Conservation (phyloP, 768 basidiomycete species). For the Russula abietina region DNA sequence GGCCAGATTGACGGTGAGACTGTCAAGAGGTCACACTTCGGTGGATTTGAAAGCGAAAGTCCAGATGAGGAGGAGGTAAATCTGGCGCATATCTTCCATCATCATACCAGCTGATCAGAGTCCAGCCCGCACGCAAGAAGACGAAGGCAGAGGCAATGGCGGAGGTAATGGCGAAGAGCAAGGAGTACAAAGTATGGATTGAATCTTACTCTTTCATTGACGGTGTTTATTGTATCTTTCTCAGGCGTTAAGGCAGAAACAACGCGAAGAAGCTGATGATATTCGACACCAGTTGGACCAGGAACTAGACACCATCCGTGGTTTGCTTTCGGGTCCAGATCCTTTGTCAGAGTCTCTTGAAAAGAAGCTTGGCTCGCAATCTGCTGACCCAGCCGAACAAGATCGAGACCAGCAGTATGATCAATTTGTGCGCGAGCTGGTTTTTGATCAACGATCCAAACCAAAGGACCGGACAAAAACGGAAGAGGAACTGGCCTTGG, state of each 20-base stretch:
- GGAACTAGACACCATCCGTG: slow-evolving; percentile 75
- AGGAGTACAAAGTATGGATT: slow-evolving; percentile 76
- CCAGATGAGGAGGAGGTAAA: slow-evolving; percentile 43
- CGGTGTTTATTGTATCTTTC: neutral
- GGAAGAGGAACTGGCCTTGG: slow-evolving; percentile 86
- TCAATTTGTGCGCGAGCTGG: slow-evolving; percentile 84
- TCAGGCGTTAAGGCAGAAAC: slow-evolving; percentile 82
- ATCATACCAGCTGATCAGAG: slow-evolving; percentile 6
- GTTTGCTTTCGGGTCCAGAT: slow-evolving; percentile 56
- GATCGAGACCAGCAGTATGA: slow-evolving; percentile 73
- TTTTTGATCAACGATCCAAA: slow-evolving; percentile 88
- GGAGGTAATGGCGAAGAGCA: slow-evolving; percentile 96
- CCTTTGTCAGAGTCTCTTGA: slow-evolving; percentile 36
- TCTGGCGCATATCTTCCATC: neutral
- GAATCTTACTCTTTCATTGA: neutral
- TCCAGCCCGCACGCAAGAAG: slow-evolving; percentile 76
- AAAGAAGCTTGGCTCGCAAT: neutral
- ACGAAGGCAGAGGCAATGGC: slow-evolving; percentile 96
- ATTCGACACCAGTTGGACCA: slow-evolving; percentile 84
- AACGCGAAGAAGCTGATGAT: slow-evolving; percentile 79
- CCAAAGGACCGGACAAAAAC: slow-evolving; percentile 95
- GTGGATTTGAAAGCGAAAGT: slow-evolving; percentile 74
- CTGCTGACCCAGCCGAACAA: slow-evolving; percentile 11
- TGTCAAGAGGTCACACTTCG: slow-evolving; percentile 72
- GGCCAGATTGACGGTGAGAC: slow-evolving; percentile 64